These are phyloP conservation scores for Pythium sp. DNA, from an alignment of 352 stramenopile species.

Conservation along the genomic window DNA sequence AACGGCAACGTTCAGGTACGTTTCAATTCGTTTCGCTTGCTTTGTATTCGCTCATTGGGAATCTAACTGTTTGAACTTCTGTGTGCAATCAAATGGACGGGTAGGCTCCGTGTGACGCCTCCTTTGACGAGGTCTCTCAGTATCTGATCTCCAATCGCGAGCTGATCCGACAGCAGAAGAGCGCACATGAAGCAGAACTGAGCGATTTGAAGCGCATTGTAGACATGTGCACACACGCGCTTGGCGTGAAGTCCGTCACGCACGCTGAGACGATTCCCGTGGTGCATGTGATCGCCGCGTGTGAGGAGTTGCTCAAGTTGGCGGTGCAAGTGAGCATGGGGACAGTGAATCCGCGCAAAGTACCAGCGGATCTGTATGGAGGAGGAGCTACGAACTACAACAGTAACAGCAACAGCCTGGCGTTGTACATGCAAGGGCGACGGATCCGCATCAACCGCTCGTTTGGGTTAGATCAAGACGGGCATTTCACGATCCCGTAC, in stretches of 20 bases:
- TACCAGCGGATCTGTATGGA: slow-evolving; percentile 20
- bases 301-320: slow-evolving; percentile 31
- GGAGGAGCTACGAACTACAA: slow-evolving; percentile 5
- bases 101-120: slow-evolving; percentile 25
- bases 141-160: slow-evolving; percentile 27
- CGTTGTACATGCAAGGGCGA: slow-evolving; percentile 26
- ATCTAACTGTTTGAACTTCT: not conserved
- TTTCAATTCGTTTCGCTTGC: not conserved
- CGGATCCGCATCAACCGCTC: slow-evolving; percentile 32
- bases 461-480: slow-evolving; percentile 44
- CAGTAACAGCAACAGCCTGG: not conserved
- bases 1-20: slow-evolving; percentile 38
- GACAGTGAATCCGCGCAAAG: slow-evolving; percentile 6
- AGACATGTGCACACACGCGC: slow-evolving; percentile 28
- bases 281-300: slow-evolving; percentile 28
- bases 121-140: slow-evolving; percentile 22
- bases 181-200: slow-evolving; percentile 25
- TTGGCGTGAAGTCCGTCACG: slow-evolving; percentile 36
- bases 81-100: not conserved
- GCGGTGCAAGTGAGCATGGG: slow-evolving; percentile 24
- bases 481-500: slow-evolving; percentile 37
- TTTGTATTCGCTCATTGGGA: not conserved
- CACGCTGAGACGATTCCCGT: slow-evolving; percentile 32
- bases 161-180: slow-evolving; percentile 27
- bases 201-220: slow-evolving; percentile 36